These are phyloP conservation scores for Cytospora piceicola DNA, from an alignment of 2,329 filamentous ascomycete species.

Conservation along the genomic window DNA sequence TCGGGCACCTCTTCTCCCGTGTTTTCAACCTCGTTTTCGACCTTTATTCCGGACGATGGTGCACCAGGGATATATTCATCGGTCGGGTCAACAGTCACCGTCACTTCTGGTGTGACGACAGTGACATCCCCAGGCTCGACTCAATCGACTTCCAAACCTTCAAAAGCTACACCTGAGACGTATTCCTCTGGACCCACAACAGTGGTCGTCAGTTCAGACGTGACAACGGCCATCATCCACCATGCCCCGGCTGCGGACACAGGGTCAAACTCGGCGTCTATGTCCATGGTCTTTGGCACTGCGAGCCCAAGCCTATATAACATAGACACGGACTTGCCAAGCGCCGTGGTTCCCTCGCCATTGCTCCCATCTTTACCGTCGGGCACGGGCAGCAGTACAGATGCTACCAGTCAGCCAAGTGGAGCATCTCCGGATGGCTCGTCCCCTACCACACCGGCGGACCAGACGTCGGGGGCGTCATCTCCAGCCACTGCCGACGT, in stretches of 20 bases:
- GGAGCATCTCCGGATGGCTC: neutral
- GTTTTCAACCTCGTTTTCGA: neutral
- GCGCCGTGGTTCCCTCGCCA: neutral
- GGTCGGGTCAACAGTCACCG: neutral
- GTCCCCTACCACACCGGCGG: neutral
- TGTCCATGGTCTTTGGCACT: neutral
- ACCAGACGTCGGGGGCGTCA: neutral
- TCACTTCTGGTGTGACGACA: no score
- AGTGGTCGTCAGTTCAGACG: neutral
- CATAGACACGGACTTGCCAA: slow-evolving; percentile 1
- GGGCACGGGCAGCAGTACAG: neutral
- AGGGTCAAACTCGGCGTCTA: neutral
- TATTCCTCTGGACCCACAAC: no score
- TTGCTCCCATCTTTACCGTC: neutral
- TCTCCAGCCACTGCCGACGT: neutral
- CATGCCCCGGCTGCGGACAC: no score
- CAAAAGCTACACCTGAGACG: no score
- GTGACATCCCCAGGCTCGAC: no score
- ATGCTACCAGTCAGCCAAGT: neutral
- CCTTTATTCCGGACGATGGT: neutral
- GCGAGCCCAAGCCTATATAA: slow-evolving; percentile 6
- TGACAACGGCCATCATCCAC: neutral
- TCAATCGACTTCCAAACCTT: no score
- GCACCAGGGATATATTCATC: neutral
- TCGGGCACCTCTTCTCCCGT: neutral